Base-by-base conservation (phyloP, 108 stramenopile species). In the Cyclotella choctawhatcheeana region DNA sequence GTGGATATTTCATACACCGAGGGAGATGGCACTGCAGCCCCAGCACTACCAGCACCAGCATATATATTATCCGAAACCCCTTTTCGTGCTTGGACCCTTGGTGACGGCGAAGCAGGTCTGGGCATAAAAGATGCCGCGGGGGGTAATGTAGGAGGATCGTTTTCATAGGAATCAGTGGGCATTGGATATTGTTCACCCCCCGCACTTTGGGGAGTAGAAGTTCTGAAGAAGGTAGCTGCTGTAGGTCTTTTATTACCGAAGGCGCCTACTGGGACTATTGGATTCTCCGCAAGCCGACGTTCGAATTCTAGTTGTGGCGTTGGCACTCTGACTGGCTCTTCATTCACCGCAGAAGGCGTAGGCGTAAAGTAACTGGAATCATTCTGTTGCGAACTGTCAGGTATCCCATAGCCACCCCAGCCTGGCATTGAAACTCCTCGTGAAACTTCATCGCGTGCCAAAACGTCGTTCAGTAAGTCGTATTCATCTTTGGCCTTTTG, bases 11-110 rank as follows among this genome's bases (percentile, higher is more conserved):
- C 69, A 21, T 60, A 52, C 24, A 40, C 44, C 31, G 37, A 29
- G 5, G 30, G 55, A 21, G 43, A 43, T 0, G 73, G 63, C 18
- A 52, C 48, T 21, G 71, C 17, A 30, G 48, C 34, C 31, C 60
- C 63, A 25, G 71, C 73, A 44, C 55, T 65, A 13, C 73, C 73
- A 32, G 73, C 73, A 18, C 73, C 73, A 26, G 73, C 73, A 44
- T 64, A 64, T 27, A 73, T 58, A 31, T 64, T 65, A 29, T 73
- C 73, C 29, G 63, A 53, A 17, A n/a, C 56, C 4, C 73, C 73
- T 7, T 60, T 34, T 22, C 63, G 34, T 8, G 60, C 55, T 22
- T 29, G 8, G 1, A 37, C 31, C 29, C 73, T 54, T 43, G 63
- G 54, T 20, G 63, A 10, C 7, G 73, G 73, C 44, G 63, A 48